Base-by-base conservation (phyloP, 1,284 basidiomycete species). In the Cutaneotrichosporon sp. region DNA sequence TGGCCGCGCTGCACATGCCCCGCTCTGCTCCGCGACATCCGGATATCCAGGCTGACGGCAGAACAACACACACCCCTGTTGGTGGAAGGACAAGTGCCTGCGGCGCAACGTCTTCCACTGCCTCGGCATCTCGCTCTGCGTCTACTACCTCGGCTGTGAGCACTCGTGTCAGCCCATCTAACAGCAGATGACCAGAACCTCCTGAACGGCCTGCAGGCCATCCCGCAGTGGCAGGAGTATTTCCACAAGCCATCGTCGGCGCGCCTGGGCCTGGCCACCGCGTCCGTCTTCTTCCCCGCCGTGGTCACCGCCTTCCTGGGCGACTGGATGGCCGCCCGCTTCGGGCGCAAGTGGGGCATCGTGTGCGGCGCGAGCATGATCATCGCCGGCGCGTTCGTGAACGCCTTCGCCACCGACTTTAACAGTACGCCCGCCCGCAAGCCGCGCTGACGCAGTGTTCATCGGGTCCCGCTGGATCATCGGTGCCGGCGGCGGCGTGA, bases 401-500 rank as follows among this genome's bases (percentile, higher is more conserved):
- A 68, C 52, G 64, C 63, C 1, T 63, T 67, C 18, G 58, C 66
- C 4, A 55, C 46, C 3, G 60, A 66, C 31, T 62, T 64, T 22
- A 42, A 50, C 8, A 46, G 59, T 42, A 52, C 45, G 31, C 24
- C 11, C 20, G n/a, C 10, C 18, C 18, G 6, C 18, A 27, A 2
- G 50, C 54, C 3, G 60, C 34, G 53, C 34, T 24, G 42, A 43
- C 45, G 16, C 31, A 61, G 60, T 49, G 60, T 66, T 65, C 66
- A 56, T 68, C 59, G 43, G 71, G 52, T 66, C 63, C 36, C 58
- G 72, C 34, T 49, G 58, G 42, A 67, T 68, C 58, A 65, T 67
- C 56, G 71, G 70, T n/a, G 59, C 65, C 5, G 69, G 69, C 2
- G 69, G 64, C 13, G 66, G 69, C 51, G 68, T 74, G 50, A 69